Conservation (phyloP, 2,329 filamentous ascomycete species). For the Stemphylium beticola region DNA sequence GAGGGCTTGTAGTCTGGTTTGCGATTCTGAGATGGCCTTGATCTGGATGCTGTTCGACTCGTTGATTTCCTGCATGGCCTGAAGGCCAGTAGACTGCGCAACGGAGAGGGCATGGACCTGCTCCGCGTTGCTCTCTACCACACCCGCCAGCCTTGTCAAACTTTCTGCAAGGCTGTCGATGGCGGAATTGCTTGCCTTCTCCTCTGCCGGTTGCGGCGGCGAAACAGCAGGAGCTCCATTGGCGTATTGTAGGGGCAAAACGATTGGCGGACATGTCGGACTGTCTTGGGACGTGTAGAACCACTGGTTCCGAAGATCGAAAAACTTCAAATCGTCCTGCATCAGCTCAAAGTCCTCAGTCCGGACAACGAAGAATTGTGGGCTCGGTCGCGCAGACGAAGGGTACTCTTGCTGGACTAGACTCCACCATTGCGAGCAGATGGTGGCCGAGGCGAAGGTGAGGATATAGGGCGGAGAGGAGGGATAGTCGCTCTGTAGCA, state of each 20-base stretch:
- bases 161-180: constrained; percentile 32
- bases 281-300: constrained; percentile 40
- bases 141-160: constrained; percentile 32
- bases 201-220: constrained; percentile 5
- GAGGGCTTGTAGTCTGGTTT: constrained; percentile 38
- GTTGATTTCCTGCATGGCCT: constrained; percentile 47
- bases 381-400: constrained; percentile 36
- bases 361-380: constrained; percentile 45
- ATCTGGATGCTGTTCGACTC: constrained; percentile 45
- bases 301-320: constrained; percentile 41
- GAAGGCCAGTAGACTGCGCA: constrained; percentile 42
- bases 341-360: constrained; percentile 45
- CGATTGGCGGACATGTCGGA: constrained; percentile 23
- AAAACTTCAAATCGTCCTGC: constrained; percentile 39
- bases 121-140: constrained; percentile 40
- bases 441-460: constrained; percentile 40
- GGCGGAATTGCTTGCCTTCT: constrained; percentile 21
- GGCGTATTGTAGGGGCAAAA: constrained; percentile 41
- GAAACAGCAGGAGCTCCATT: constrained; percentile 29
- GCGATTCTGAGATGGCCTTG: constrained; percentile 40
- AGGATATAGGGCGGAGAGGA: constrained; percentile 43
- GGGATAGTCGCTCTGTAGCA: constrained; percentile 36
- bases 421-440: constrained; percentile 44
- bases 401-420: constrained; percentile 42
- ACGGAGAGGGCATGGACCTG: constrained; percentile 44